Evolutionary conservation across 2,329 filamentous ascomycete genomes (phyloP), one percentile per base, ranked within the genome.

Genomic region (Venturia nashicola): DNA sequence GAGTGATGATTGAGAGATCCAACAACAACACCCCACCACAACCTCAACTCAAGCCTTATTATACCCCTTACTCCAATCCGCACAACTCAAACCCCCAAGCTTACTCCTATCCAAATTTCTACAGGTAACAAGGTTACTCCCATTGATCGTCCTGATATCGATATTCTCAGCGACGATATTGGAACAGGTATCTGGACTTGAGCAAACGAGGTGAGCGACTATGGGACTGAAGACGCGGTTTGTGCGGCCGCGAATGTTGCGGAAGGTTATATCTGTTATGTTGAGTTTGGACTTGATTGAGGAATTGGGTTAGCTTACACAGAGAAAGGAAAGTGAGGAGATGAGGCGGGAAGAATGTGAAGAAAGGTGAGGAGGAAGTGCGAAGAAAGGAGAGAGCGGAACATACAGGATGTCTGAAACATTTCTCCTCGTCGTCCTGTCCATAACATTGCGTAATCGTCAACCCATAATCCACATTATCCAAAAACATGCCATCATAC

Each of bases 391-490:
- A 36, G 11, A 20, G 32, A 27, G 27, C 27, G 32, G 16, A 20
- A 39, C 55, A 5, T 39, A 59, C 39, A 59, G 39, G 39, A 39
- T 59, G 81, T 83, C 63, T 79, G 67, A 68, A 85, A 84, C 55
- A 74, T 78, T 72, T 83, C 81, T 20, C 82, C 82, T 65, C 46
- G 32, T 51, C 46, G 14, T 51, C 46, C 46, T 51, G 46, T 51
- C 46, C 82, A 65, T 84, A 83, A 73, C 83, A 85, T 69, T 85
- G 82, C 32, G 82, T 82, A 32, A 85, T 72, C 65, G 83, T 80
- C 65, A 85, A 82, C 3, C 80, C 81, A 66, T 81, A 83, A 68
- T 86, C 83, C 64, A 85, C 83, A 65, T 85, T 84, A 62, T 78
- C 72, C 66, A 84, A 78, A 64, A 76, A 71, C 72, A 86, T 83